Conservation (phyloP, 179 eudicot genomes). For the Heliamphora pulchella region DNA sequence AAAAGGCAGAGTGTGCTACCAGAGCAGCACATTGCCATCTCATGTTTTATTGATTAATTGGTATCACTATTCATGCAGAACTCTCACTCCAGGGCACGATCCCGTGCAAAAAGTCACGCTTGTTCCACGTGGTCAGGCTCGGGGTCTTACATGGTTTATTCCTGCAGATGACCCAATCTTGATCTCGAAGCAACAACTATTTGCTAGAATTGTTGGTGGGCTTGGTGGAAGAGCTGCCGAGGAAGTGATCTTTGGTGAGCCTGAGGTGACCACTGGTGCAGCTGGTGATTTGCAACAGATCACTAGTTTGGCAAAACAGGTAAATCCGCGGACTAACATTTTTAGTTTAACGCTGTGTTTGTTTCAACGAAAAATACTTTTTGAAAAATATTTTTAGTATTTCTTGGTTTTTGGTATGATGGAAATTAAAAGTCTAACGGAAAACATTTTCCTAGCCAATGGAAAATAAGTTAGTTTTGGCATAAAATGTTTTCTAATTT, state of each 20-base stretch:
- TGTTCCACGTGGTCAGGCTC: constrained; percentile 96
- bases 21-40: neutral
- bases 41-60: constrained; percentile 8
- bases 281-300: constrained; percentile 95
- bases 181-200: constrained; percentile 90
- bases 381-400: no score
- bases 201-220: constrained; percentile 98
- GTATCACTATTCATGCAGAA: constrained; percentile 42
- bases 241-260: constrained; percentile 88
- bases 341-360: no score
- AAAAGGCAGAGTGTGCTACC: neutral
- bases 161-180: constrained; percentile 95
- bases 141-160: constrained; percentile 97
- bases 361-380: no score
- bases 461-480: no score
- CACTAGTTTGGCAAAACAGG: constrained; percentile 96
- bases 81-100: constrained; percentile 95
- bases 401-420: no score
- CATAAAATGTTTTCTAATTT: no score
- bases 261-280: constrained; percentile 98
- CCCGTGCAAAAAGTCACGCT: constrained; percentile 96
- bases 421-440: no score
- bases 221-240: constrained; percentile 99
- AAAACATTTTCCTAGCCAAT: no score
- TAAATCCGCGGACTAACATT: constrained; percentile 18